Conservation (phyloP, 371 early-diverging fungal species). For the Amoeboaphelidium protococcarum region DNA sequence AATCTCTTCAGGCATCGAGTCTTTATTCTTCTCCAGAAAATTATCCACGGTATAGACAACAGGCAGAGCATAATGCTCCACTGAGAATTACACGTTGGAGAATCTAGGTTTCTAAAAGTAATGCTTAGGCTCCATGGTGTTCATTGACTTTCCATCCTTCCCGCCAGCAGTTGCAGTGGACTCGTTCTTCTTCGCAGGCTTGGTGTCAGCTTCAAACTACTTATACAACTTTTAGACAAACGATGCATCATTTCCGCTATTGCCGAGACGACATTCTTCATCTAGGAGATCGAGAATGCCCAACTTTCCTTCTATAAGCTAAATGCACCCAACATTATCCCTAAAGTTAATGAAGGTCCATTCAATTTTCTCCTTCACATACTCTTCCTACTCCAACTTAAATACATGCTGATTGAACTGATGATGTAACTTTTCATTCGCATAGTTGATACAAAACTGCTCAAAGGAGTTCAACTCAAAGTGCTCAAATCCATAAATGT, state of each 20-base stretch:
- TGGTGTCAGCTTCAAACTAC: constrained; percentile 8
- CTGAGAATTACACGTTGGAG: constrained; percentile 27
- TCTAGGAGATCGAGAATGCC: constrained; percentile 89
- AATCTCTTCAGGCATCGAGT: constrained; percentile 84
- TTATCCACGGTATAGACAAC: constrained; percentile 75
- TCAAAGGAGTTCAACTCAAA: constrained; percentile 96
- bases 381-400: constrained; percentile 85
- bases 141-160: no score
- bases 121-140: no score
- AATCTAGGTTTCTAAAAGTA: constrained; percentile 1
- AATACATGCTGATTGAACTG: constrained; percentile 92
- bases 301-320: constrained; percentile 82
- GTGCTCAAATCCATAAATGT: constrained; percentile 90
- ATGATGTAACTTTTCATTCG: constrained; percentile 98
- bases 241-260: constrained; percentile 54
- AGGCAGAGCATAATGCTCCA: constrained; percentile 73
- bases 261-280: constrained; percentile 77
- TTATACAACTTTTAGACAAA: constrained; percentile 59
- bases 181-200: no score
- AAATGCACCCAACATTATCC: constrained; percentile 96
- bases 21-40: constrained; percentile 96
- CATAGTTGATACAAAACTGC: constrained; percentile 99
- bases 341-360: constrained; percentile 75
- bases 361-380: constrained; percentile 67
- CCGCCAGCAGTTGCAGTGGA: no score